Evolutionary conservation across 257 asterid species (phyloP).

Genomic region (Apocynum venetum): DNA sequence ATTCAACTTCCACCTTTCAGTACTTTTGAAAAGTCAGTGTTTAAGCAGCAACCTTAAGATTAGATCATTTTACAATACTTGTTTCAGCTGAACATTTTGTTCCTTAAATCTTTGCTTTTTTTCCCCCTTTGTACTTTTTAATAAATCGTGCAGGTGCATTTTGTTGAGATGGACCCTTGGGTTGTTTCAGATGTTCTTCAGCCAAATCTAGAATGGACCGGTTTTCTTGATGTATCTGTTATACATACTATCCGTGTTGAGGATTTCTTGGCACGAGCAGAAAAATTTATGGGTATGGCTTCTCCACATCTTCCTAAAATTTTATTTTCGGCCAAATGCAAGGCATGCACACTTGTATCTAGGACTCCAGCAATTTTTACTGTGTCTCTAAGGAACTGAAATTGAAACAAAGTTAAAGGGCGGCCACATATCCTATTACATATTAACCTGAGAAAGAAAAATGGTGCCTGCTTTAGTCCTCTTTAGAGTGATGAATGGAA

Average conservation of each 20-base stretch:
- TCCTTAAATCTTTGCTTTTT: slow-evolving; percentile 1
- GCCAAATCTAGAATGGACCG: slow-evolving; percentile 84
- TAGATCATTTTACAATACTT: slow-evolving; percentile 5
- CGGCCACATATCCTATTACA: neutral
- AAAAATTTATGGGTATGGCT: slow-evolving; percentile 53
- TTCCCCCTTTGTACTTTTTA: slow-evolving; percentile 11
- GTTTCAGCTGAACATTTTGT: neutral
- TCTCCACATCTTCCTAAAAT: neutral
- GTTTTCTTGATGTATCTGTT: slow-evolving; percentile 67
- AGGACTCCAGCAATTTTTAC: neutral
- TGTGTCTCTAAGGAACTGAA: neutral
- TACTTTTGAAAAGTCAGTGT: neutral
- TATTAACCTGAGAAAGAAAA: no score
- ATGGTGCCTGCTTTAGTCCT: neutral
- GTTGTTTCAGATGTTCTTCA: slow-evolving; percentile 78
- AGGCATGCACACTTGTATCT: neutral
- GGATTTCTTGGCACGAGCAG: slow-evolving; percentile 67
- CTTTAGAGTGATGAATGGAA: neutral
- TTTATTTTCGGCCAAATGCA: neutral
- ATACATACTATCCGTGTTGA: slow-evolving; percentile 80
- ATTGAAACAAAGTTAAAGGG: neutral
- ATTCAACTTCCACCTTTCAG: neutral
- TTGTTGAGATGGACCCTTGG: slow-evolving; percentile 99
- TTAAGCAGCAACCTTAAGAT: slow-evolving; percentile 2
- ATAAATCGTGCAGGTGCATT: slow-evolving; percentile 58